phyloP scores from a whole-genome alignment of 192 early-diverging fungal species.

The Coemansia sp. region DNA sequence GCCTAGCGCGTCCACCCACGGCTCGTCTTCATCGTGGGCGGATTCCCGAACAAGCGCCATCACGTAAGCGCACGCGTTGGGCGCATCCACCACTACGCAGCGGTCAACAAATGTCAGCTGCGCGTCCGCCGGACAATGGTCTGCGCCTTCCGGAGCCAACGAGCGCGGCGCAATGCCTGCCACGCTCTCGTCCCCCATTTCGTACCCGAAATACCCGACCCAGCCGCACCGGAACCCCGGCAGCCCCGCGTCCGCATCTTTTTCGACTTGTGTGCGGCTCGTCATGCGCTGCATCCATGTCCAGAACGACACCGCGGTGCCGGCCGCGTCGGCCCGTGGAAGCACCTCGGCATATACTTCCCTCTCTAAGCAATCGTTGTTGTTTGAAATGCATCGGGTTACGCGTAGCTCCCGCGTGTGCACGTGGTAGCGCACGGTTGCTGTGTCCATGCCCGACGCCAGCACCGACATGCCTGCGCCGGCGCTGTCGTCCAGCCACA shows the following conservation, averaged over 20 bases:
- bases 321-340: not conserved
- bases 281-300: constrained; percentile 57
- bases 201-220: constrained; percentile 90
- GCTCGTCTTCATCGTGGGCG: not conserved
- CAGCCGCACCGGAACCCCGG: constrained; percentile 74
- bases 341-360: too few species aligned
- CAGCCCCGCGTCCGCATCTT: constrained; percentile 23
- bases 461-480: constrained; percentile 23
- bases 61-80: constrained; percentile 10
- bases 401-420: not conserved
- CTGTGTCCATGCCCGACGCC: constrained; percentile 18
- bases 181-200: constrained; percentile 79
- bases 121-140: too few species aligned
- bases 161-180: too few species aligned
- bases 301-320: constrained; percentile 53
- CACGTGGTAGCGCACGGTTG: constrained; percentile 32
- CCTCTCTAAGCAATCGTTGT: not conserved
- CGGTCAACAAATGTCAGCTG: constrained; percentile 73
- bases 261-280: constrained; percentile 8
- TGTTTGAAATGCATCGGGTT: too few species aligned
- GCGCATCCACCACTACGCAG: constrained; percentile 55
- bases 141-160: too few species aligned
- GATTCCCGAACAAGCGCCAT: constrained; percentile 11
- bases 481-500: constrained; percentile 68
- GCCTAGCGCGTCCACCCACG: constrained; percentile 14